Evolutionary conservation across 1,139 yeast species (phyloP), one percentile per base, ranked within the genome.

Genomic region (Arxiozyma heterogenica): DNA sequence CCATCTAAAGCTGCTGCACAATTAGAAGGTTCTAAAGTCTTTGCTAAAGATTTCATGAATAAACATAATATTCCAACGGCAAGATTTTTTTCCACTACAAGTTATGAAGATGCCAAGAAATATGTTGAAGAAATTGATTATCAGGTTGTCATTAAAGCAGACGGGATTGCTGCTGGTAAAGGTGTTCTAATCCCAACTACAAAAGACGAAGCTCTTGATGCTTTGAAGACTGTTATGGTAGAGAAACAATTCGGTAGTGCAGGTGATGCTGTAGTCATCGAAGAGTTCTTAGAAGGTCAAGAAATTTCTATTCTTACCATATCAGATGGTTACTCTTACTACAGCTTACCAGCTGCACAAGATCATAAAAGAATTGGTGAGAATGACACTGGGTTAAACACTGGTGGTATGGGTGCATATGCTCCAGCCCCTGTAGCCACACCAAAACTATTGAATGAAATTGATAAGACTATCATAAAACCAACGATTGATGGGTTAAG

Each of bases 391-490:
- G 99, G 99, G 42, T 78, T 91, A 60, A 94, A 94, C 75, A 94
- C 98, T 52, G 99, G 99, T 61, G 99, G 99, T 59, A 94, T 94
- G 99, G 99, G 99, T 59, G 95, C 98, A 20, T 94, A 94, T 67
- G 95, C 98, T 4, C 99, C 98, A 50, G 95, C 98, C 9, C 98
- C 98, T 53, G 90, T 96, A 25, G 98, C 98, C 51, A 79, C 91
- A 57, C 83, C 87, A 5, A 77, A 78, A 42, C 71, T 93, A 41
- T 73, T 90, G 63, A 73, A 78, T 56, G 77, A 83, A 69, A 90
- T 94, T 65, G 82, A 90, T 66, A 75, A 76, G 52, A 77, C 80
- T 38, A 80, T 94, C 64, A 80, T 94, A 63, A 83, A 86, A 73
- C 98, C 98, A 55, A 87, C 97, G 47, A 85, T 94, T 67, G 93